A percentile compares a stretch with the other conserved stretches of the same genome.
These are phyloP conservation scores for Diaporthe sp. DNA, from an alignment of 2,329 filamentous ascomycete species.

Conservation along the genomic window DNA sequence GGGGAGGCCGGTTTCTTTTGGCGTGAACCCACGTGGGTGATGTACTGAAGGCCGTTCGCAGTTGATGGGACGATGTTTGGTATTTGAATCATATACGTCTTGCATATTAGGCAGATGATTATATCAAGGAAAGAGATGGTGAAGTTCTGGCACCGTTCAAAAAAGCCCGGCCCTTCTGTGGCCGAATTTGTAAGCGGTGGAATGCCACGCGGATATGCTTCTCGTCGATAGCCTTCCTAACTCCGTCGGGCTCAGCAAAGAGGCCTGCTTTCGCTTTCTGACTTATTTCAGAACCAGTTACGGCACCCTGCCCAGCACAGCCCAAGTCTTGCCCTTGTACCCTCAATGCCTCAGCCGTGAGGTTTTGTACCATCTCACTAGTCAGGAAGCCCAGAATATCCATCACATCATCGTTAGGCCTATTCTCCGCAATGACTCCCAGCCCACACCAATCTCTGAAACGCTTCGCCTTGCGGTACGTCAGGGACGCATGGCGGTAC, in stretches of 20 bases:
- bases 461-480: constrained; percentile 96
- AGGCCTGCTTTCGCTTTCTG: background rate
- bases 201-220: background rate
- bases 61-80: background rate
- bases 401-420: constrained; percentile 97
- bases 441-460: constrained; percentile 99
- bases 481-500: constrained; percentile 97
- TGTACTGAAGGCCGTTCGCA: background rate
- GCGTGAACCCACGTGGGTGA: background rate
- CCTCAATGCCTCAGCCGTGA: constrained; percentile 95
- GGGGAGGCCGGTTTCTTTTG: too few species aligned
- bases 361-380: constrained; percentile 97
- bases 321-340: constrained; percentile 89
- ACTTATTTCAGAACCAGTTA: background rate
- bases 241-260: background rate
- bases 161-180: background rate
- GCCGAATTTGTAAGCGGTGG: background rate
- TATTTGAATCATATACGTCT: background rate
- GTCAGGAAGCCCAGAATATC: constrained; percentile 98
- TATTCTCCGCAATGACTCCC: constrained; percentile 93
- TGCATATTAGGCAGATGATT: background rate
- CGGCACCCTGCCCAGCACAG: too few species aligned
- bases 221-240: background rate
- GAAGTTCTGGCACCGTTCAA: background rate
- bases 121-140: background rate